phyloP scores from a whole-genome alignment of 192 early-diverging fungal genomes.

The Mortierella claussenii region DNA sequence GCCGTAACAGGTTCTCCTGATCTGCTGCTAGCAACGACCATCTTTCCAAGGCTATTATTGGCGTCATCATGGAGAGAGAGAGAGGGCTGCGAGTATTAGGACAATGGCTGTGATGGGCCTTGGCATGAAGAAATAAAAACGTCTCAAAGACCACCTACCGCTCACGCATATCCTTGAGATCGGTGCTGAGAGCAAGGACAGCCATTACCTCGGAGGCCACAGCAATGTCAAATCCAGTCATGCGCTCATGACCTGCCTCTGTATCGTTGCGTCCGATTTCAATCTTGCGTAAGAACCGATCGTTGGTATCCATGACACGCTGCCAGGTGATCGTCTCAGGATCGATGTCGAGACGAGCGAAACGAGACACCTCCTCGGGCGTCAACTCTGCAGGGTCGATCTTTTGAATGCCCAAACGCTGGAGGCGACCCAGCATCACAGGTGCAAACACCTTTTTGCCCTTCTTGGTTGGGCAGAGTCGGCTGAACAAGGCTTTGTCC shows the following conservation, averaged over 20 bases:
- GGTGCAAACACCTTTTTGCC: conserved; percentile 83
- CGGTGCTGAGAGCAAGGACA: conserved; percentile 92
- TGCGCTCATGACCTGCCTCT: conserved; percentile 87
- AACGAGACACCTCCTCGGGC: conserved; percentile 77
- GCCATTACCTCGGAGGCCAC: conserved; percentile 99
- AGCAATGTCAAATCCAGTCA: conserved; percentile 98
- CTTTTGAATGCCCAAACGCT: conserved; percentile 86
- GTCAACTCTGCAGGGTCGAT: conserved; percentile 83
- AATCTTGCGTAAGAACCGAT: conserved; percentile 94
- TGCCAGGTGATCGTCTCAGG: conserved; percentile 95
- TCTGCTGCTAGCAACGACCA: conserved; percentile 93
- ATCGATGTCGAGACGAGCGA: conserved; percentile 95
- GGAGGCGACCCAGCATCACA: conserved; percentile 86
- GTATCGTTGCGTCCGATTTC: conserved; percentile 89
- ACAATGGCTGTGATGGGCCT: too few species aligned
- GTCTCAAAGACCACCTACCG: conserved; percentile 45
- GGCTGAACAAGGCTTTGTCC: conserved; percentile 87
- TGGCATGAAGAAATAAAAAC: conserved; percentile 9
- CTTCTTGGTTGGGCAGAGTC: conserved; percentile 89
- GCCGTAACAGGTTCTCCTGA: conserved; percentile 87
- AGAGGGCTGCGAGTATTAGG: too few species aligned
- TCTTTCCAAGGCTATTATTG: conserved; percentile 74
- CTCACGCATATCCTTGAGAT: conserved; percentile 92
- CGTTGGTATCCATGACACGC: conserved; percentile 97
- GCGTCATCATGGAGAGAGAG: background rate